Base-by-base conservation (phyloP, 495 filamentous ascomycete genomes). In the Hypomontagnella monticulosa region DNA sequence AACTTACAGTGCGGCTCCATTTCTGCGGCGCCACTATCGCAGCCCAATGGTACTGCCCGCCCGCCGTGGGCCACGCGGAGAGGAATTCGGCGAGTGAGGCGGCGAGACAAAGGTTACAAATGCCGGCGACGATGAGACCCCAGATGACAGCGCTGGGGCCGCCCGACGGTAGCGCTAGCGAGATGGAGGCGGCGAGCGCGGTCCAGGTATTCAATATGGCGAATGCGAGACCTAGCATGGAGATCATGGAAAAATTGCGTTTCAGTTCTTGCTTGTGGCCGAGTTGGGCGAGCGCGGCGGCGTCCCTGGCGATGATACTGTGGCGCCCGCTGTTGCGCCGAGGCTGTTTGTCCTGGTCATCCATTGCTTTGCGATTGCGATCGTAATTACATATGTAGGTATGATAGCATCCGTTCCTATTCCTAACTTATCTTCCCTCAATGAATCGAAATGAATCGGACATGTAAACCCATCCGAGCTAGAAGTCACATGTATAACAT, bases 31-130 rank as follows among this genome's bases (percentile, higher is more conserved):
- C 78, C 32, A 89, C 79, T 71, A 89, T 79, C 4, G 89, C 88
- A 12, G 89, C 89, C 90, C 89, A 92, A 73, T 91, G 87, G 62
- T 91, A 91, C 77, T 91, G 88, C 23, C 88, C 88, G 61, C 83
- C 83, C 9, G 70, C 85, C 73, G 88, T 92, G 40, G 90, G 90
- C 71, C 88, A 92, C 0, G 88, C 89, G 5, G 85, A 87, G 15
- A 91, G 75, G 67, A 92, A 91, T 67, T 93, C 90, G 10, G 90
- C 88, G 19, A 93, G 75, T 5, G 88, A 91, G 1, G 85, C 80
- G 14, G 90, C 87, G 36, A 91, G 83, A 63, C 86, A 90, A n/a
- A 90, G 57, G 70, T 89, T 91, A 72, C 88, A 91, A 23, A 91
- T 71, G 57, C 89, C 89, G 3, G 89, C 87, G 3, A 89, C 88